Conservation (phyloP, 106 monocot species). For the Xerophyta viscosa region DNA sequence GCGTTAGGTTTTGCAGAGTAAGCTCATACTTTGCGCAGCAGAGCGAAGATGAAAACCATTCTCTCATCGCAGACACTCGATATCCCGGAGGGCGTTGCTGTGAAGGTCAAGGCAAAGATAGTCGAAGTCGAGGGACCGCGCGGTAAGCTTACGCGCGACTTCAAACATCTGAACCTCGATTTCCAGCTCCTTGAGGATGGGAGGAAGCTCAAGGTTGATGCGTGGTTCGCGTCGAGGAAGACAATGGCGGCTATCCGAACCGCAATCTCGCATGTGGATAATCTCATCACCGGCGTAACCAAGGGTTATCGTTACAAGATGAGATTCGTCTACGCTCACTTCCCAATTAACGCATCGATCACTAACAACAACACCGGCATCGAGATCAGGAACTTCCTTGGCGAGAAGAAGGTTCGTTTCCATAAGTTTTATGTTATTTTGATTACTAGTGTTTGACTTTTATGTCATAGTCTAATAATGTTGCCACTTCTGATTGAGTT, state of each 20-base stretch:
- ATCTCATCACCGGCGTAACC: slow-evolving; percentile 57
- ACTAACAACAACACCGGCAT: slow-evolving; percentile 24
- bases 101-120: no score
- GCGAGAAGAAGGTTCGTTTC: slow-evolving; percentile 88
- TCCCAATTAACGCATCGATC: slow-evolving; percentile 64
- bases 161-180: slow-evolving; percentile 78
- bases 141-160: slow-evolving; percentile 50
- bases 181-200: slow-evolving; percentile 48
- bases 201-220: slow-evolving; percentile 59
- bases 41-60: slow-evolving; percentile 33
- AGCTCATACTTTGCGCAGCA: no score
- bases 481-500: no score
- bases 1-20: no score
- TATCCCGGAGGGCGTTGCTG: slow-evolving; percentile 25
- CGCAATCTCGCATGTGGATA: slow-evolving; percentile 60
- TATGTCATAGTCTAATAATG: no score
- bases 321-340: slow-evolving; percentile 75
- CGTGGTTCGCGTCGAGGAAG: slow-evolving; percentile 55
- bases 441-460: no score
- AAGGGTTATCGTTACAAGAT: slow-evolving; percentile 76
- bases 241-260: slow-evolving; percentile 61
- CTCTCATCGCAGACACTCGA: slow-evolving; percentile 65
- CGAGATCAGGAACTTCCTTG: slow-evolving; percentile 73
- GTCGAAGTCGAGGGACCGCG: slow-evolving; percentile 45
- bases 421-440: no score